phyloP scores from a whole-genome alignment of 495 filamentous ascomycete species.

The Penicillium odoratum region DNA sequence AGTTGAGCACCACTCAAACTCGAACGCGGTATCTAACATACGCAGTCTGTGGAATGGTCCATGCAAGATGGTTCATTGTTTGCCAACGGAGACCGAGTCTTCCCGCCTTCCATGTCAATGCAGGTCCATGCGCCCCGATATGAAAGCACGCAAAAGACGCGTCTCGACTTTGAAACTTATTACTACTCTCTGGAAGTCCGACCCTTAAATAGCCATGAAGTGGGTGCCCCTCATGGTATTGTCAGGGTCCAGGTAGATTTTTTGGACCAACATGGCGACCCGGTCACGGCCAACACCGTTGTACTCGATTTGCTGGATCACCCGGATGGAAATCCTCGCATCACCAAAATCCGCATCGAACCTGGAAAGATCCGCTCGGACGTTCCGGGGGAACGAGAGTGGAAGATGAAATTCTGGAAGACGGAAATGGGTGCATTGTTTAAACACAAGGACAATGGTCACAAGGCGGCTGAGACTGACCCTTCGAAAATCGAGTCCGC shows the following conservation, averaged over 20 bases:
- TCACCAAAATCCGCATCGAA: conserved; percentile 26
- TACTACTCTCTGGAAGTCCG: conserved; percentile 31
- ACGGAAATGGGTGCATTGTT: conserved; percentile 18
- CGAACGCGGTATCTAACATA: not conserved
- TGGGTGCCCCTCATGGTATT: conserved; percentile 19
- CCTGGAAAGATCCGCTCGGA: conserved; percentile 8
- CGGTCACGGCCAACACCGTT: conserved; percentile 22
- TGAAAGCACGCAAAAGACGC: conserved; percentile 9
- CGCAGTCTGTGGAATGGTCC: conserved; percentile 40
- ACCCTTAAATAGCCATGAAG: conserved; percentile 24
- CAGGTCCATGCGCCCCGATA: conserved; percentile 31
- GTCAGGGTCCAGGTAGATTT: conserved; percentile 30
- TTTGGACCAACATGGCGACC: conserved; percentile 24
- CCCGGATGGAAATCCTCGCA: conserved; percentile 19
- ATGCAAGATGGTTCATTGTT: conserved; percentile 39
- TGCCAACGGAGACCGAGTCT: conserved; percentile 46
- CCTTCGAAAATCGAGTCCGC: not conserved
- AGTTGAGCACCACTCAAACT: not conserved
- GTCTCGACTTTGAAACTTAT: conserved; percentile 6
- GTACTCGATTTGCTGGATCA: conserved; percentile 20
- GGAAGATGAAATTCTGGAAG: conserved; percentile 32
- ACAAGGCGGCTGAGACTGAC: not conserved
- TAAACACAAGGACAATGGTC: conserved; percentile 7
- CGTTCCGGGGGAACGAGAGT: not conserved
- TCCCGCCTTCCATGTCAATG: conserved; percentile 39